Base-by-base conservation (phyloP, 352 stramenopile genomes). In the Pythium biforme region DNA sequence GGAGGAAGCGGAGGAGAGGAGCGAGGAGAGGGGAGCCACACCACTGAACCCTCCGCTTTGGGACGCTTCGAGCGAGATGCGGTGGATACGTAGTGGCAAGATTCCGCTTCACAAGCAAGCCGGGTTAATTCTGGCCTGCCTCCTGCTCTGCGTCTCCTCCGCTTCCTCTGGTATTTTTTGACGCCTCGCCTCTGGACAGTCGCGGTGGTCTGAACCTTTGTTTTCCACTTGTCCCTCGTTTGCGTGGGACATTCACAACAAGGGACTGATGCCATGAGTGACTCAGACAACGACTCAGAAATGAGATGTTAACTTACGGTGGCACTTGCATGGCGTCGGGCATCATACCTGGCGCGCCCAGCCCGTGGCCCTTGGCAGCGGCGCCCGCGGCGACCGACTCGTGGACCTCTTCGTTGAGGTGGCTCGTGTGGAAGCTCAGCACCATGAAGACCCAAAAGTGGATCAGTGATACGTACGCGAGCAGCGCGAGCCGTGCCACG, bases 361-460 rank as follows among this genome's bases (percentile, higher is more conserved):
- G 26, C 10, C 55, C 59, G 29, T 59, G 61, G 64, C 68, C 59
- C 23, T 69, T 67, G 52, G 69, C 66, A 40, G 64, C 69, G 6
- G 56, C 58, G 15, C 45, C 58, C 7, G 64, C 63, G 14, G 61
- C 70, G 15, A 51, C 53, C 7, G 51, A 33, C 19, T 71, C 74
- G 17, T 90, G 73, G 61, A 91, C 73, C 62, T 95, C 86, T 49
- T 93, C 82, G 26, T 77, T 87, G 63, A 95, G 48, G 61, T 95
- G 86, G 59, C 79, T 93, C 53, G 88, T 96, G 70, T 96, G 88
- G 69, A 95, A 93, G 61, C 82, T 90, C 61, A 96, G 68, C 49
- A 96, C 81, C 37, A 90, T 65, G 59, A 95, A 93, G 14, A 92
- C 81, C 88, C 88, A 96, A 11, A 90, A 74, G 64, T 96, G 88